Evolutionary conservation across 169 alveolate genomes (phyloP), one percentile per base, ranked within the genome.

Genomic region (Plasmodium ovale): DNA sequence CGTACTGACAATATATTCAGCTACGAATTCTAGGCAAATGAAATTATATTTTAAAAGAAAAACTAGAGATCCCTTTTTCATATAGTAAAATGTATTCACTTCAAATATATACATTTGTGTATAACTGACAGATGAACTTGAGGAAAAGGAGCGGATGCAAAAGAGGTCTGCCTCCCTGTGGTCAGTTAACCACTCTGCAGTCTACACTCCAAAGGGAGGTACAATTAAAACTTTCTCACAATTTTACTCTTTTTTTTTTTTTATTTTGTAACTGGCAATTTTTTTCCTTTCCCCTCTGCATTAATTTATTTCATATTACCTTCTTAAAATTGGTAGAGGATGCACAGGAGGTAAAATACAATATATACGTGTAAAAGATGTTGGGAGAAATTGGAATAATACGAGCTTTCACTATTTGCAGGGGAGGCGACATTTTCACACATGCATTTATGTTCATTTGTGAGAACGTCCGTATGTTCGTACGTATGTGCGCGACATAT

Each of bases 71-170:
- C 1, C 19, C 19, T 1, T 3, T 3, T 53, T 14, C 27, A 53
- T 53, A 53, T 16, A 53, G 0, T 16, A 16, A 53, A n/a, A 27
- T 60, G 25, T 60, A 14, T 27, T 39, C 51, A 6, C n/a, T 6
- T 5, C 51, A 9, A 60, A 60, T 31, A 21, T 10, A 16, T 60
- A 54, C 21, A 9, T 54, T 16, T 54, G 3, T 54, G 27, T 54
- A 54, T 54, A 54, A 9, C n/a, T n/a, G 7, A 21, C 87, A 77
- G 88, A 77, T 16, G 88, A 77, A 23, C 42, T 77, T 2, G 88
- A 77, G 39, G 88, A 77, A 64, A 77, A 62, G 53, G 88, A 77
- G 62, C 59, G 88, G 31, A 53, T 59, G 58, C 31, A 65, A 35
- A 37, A 3, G 42, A 77, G 88, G 16, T 77, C 88, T 68, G 27